Evolutionary conservation across 73 alveolate species (phyloP), one percentile per base, ranked within the genome.

Genomic region (Uronychia binucleata): DNA sequence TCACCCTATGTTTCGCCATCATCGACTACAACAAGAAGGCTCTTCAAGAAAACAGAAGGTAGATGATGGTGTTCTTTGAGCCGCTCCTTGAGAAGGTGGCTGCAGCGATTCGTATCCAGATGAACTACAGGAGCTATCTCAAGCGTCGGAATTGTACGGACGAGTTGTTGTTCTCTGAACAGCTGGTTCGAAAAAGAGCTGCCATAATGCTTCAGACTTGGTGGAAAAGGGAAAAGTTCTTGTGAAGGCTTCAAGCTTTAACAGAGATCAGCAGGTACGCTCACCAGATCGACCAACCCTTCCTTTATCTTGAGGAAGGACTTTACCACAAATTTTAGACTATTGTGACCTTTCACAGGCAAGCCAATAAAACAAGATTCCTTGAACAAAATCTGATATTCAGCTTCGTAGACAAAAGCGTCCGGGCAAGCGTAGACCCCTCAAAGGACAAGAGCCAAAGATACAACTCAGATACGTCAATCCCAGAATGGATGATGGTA

Each of bases 221-320:
- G 82, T 89, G 95, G 95, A 89, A 80, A 67, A 84, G 67, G 25
- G 57, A 82, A 32, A 78, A 76, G 46, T 80, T 89, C n/a, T 58
- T 84, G 60, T 46, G 78, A 0, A 83, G 95, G 74, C 28, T 89
- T 26, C 29, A 79, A 34, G 91, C 85, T 13, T 28, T 83, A 34
- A 30, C 81, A 58, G 77, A 76, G 28, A 76, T 88, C 26, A 75
- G 77, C 33, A 26, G 33, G 30, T 86, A 46, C 58, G 35, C 84
- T 33, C 84, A 77, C n/a, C 35, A 75, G n/a, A 84, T 89, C 29
- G 86, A 89, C 26, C 75, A 74, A 27, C 67, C 75, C 74, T 60
- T 67, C 30, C 59, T 89, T 26, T 89, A 83, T 59, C 0, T 89
- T 1, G 95, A 89, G 79, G 92, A 89, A 60, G 84, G 58, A 46